Conservation (phyloP, 495 filamentous ascomycete genomes). For the Immersiella caudata region DNA sequence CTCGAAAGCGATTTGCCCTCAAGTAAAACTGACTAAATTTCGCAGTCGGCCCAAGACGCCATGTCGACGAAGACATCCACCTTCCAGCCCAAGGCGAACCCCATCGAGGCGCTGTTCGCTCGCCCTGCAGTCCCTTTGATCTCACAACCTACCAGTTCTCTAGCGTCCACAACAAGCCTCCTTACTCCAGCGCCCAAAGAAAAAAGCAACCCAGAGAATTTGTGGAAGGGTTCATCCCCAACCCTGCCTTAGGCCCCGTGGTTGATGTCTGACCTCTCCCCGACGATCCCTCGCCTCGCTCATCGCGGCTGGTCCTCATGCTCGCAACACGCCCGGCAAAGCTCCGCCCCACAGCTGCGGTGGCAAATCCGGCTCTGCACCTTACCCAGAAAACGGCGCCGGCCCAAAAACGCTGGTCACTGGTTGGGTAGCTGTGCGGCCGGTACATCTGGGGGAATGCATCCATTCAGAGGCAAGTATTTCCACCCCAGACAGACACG, state of each 20-base stretch:
- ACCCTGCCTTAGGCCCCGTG: not conserved
- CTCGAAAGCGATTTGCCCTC: too few species aligned
- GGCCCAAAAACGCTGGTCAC: not conserved
- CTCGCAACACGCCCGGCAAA: not conserved
- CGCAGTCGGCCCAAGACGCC: not conserved
- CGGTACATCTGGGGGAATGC: not conserved
- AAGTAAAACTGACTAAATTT: too few species aligned
- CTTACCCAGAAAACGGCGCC: not conserved
- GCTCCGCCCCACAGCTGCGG: not conserved
- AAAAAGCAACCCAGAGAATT: not conserved
- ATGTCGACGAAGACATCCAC: not conserved
- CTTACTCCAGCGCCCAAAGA: not conserved
- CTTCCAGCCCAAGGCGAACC: not conserved
- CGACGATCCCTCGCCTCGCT: not conserved
- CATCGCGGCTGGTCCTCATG: not conserved
- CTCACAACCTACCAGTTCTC: not conserved
- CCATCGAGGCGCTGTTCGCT: not conserved
- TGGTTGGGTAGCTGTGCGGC: not conserved
- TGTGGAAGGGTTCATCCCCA: not conserved
- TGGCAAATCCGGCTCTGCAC: not conserved
- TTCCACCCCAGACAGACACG: not conserved
- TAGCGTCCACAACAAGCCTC: not conserved
- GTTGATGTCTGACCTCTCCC: constrained; percentile 1
- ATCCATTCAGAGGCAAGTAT: not conserved
- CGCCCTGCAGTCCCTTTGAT: not conserved